Base-by-base conservation (phyloP, 257 asterid species). In the Solanum ahanhuiri region DNA sequence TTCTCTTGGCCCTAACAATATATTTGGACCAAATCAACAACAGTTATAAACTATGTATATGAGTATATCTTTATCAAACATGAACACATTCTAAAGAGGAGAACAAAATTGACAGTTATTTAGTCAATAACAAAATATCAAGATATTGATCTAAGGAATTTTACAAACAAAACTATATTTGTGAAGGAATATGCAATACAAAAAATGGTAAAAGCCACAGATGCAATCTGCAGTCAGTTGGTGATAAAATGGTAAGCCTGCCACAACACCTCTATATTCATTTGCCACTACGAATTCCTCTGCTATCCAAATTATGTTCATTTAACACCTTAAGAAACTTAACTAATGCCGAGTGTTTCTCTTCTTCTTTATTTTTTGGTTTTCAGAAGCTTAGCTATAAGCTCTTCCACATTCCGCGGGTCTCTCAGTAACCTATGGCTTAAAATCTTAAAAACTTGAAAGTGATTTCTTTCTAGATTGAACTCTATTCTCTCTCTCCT, bases 1-100 rank as follows among this genome's bases (percentile, higher is more conserved):
- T 93, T 95, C 99, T 90, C 94, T 91, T 63, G 99, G 98, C 87
- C 99, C 99, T 96, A 85, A 87, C 83, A 85, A 87, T 72, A 85
- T 83, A 85, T 87, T 57, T 87, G 87, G 72, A 85, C 84, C 87
- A 88, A 64, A 87, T 41, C 72, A 66, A 90, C 85, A 82, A 18
- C 31, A 41, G 60, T 85, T 83, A 87, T 51, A 45, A 66, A 81
- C 18, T 37, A 43, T 20, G 7, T n/a, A 48, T 77, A 77, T 77
- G n/a, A n/a, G n/a, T n/a, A n/a, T n/a, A n/a, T n/a, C 14, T 76
- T 22, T 37, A 73, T 10, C 64, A 22, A 75, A 12, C 57, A 75
- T 25, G 31, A 75, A 39, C 6, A 39, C 83, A 10, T 23, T 41
- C n/a, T 67, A 84, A 41, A 67, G 4, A 63, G 66, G 83, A 88